These are phyloP conservation scores for Apiospora marii DNA, from an alignment of 2,329 filamentous ascomycete genomes.

Conservation along the genomic window DNA sequence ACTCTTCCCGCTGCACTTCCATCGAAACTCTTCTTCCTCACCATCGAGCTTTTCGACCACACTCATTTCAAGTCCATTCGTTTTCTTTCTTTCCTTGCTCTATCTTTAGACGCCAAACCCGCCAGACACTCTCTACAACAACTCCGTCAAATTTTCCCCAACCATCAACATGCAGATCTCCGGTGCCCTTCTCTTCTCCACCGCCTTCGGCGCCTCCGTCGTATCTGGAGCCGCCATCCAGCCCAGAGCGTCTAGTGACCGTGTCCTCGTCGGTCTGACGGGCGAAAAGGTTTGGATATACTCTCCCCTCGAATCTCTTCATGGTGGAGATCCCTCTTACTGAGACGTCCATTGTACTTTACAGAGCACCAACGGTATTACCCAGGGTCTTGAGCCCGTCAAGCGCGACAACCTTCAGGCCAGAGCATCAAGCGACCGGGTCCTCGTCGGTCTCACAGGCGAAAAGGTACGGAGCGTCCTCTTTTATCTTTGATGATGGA, in stretches of 20 bases:
- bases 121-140: not conserved
- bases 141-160: not conserved
- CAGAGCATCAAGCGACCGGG: not conserved
- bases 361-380: too few relatives aligned
- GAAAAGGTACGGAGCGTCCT: not conserved
- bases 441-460: not conserved
- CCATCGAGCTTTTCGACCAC: slow-evolving; percentile 9
- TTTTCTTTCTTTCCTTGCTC: not conserved
- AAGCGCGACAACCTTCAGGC: not conserved
- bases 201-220: not conserved
- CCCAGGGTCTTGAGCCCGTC: too few relatives aligned
- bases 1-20: not conserved
- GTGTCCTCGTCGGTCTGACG: not conserved
- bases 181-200: not conserved
- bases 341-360: too few relatives aligned
- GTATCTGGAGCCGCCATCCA: not conserved
- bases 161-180: not conserved
- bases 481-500: not conserved
- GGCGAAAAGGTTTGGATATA: not conserved
- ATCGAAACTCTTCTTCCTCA: not conserved
- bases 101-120: not conserved
- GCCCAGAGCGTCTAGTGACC: not conserved
- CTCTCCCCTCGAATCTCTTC: not conserved
- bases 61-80: not conserved
- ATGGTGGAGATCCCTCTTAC: too few relatives aligned